These are phyloP conservation scores for Clarireedia hainanense DNA, from an alignment of 2,329 filamentous ascomycete species.

Conservation along the genomic window DNA sequence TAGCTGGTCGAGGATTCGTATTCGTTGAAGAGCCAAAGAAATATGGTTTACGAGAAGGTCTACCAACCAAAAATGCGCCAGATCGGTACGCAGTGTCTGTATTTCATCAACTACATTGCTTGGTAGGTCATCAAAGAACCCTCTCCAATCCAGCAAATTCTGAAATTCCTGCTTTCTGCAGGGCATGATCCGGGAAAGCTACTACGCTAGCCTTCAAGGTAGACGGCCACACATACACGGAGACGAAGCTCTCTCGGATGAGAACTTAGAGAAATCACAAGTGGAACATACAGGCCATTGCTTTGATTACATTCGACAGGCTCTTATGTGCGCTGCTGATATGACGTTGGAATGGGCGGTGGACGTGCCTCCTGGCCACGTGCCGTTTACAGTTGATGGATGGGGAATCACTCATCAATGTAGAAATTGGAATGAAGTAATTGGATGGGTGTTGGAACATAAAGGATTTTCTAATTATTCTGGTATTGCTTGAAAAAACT, in stretches of 20 bases:
- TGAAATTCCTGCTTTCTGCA: background rate
- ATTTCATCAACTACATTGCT: slow-evolving; percentile 7
- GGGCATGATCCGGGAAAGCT: slow-evolving; percentile 5
- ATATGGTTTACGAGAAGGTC: background rate
- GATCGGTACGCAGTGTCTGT: slow-evolving; percentile 5
- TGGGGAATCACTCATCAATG: slow-evolving; percentile 7
- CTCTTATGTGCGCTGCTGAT: slow-evolving; percentile 8
- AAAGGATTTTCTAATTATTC: background rate
- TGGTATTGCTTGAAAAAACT: background rate
- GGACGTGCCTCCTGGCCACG: background rate
- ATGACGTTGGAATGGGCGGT: slow-evolving; percentile 6
- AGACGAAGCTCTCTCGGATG: background rate
- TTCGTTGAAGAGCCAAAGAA: background rate
- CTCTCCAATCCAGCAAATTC: background rate
- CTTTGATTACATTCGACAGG: slow-evolving; percentile 9
- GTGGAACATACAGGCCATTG: background rate
- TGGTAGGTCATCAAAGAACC: background rate
- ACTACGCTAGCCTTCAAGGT: background rate
- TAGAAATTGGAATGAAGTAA: background rate
- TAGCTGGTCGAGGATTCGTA: background rate
- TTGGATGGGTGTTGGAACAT: slow-evolving; percentile 2
- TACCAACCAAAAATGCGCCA: background rate
- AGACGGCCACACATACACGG: background rate
- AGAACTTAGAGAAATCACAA: background rate
- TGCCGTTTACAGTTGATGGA: background rate